phyloP scores from a whole-genome alignment of 805 yeast genomes.

The Tetrapisispora fleetii region DNA sequence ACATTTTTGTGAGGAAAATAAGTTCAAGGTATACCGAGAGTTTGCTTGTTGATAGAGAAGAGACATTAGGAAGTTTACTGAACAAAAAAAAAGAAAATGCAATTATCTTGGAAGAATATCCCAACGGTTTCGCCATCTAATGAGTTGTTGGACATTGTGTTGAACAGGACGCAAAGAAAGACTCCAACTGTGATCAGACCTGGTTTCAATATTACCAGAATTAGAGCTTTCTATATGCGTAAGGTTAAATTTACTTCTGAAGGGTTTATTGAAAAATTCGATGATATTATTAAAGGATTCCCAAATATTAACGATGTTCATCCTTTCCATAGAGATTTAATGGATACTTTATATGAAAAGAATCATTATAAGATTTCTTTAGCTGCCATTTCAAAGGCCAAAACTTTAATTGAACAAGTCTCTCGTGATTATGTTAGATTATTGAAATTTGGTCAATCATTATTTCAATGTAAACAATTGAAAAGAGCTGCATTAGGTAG shows the following conservation, averaged over 20 bases:
- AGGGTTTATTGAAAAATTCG: slow-evolving; percentile 88
- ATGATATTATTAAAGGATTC: slow-evolving; percentile 75
- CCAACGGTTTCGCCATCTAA: slow-evolving; percentile 88
- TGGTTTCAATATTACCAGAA: slow-evolving; percentile 92
- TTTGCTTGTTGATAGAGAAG: too few species aligned
- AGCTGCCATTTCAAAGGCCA: slow-evolving; percentile 91
- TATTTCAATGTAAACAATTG: slow-evolving; percentile 97
- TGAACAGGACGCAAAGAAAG: slow-evolving; percentile 95
- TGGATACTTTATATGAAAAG: slow-evolving; percentile 96
- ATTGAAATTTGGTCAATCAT: slow-evolving; percentile 92
- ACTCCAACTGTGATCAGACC: slow-evolving; percentile 98
- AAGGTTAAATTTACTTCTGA: slow-evolving; percentile 94
- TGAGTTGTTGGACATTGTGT: slow-evolving; percentile 91
- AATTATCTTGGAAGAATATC: slow-evolving; percentile 96
- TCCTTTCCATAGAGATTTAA: slow-evolving; percentile 95
- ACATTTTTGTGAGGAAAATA: too few species aligned
- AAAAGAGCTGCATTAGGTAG: slow-evolving; percentile 98
- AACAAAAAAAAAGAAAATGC: slow-evolving; percentile 45
- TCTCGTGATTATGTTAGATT: slow-evolving; percentile 90
- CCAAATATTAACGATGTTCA: slow-evolving; percentile 96
- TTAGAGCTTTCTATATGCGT: slow-evolving; percentile 95
- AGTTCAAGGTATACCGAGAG: too few species aligned
- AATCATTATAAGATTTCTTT: slow-evolving; percentile 95
- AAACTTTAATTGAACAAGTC: slow-evolving; percentile 89
- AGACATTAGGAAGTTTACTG: not conserved